Evolutionary conservation across 352 stramenopile genomes (phyloP), one percentile per base, ranked within the genome.

Genomic region (Phytophthora megakarya): DNA sequence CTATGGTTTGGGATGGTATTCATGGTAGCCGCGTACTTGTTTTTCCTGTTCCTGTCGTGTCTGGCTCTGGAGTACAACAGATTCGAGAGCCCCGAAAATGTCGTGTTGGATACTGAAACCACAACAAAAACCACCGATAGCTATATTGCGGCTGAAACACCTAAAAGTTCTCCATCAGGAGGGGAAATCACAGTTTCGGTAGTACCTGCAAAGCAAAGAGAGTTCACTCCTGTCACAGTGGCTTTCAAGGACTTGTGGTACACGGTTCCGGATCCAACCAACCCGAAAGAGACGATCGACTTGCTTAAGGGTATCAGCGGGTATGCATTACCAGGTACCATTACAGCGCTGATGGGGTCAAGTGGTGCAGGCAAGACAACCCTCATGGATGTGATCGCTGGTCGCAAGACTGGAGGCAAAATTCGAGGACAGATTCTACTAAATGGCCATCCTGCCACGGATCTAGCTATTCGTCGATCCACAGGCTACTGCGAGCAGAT

Each of bases 341-440:
- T 93, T n/a, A 89, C 81, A 1, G 85, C 85, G 0, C 61, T 96
- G 22, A 92, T 93, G 80, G 87, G 87, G 1, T 76, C 71, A 3
- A 86, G 77, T 1, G 88, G 89, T 39, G 86, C 90, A 25, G 93
- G 95, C 2, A 98, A 99, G 74, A 98, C 95, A 12, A 99, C 96
- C 4, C 78, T 99, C 7, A 92, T 98, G 70, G 94, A 99, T 70
- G 94, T 98, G 6, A 93, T 99, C 49, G 92, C 96, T 7, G 79
- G 96, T 13, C 80, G 96, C 38, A 99, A 98, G 76, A 96, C 80
- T 3, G 81, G 78, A 21, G 96, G 96, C 16, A 81, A 55, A 13
- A 91, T 98, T 44, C 70, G 68, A 19, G 95, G 95, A 21, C 48
- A 96, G 21, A 91, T 98, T 45, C 62, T 84, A 10, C 52, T 98